Evolutionary conservation across 192 early-diverging fungal genomes (phyloP), one percentile per base, ranked within the genome.

Genomic region (Dissophora ornata): DNA sequence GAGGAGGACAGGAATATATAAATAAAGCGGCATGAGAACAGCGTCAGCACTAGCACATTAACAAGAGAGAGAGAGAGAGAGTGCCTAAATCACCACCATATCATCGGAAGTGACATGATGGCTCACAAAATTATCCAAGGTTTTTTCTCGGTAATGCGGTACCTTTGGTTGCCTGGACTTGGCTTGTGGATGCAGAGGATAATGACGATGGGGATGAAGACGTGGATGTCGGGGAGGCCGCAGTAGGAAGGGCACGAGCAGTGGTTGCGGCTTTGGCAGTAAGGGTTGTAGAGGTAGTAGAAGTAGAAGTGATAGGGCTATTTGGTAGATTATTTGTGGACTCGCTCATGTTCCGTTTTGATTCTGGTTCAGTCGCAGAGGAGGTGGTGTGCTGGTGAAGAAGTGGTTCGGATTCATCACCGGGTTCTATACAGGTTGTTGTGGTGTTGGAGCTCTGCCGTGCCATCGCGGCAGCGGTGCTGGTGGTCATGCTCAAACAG

Each of bases 401-500:
- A 29, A 48, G 64, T 3, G 22, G 67, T 24, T 60, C 41, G 32
- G 67, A 24, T 12, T 69, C 67, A 30, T 59, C 49, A 9, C 50
- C 38, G 19, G 67, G 40, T 11, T 51, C 67, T 50, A 69, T 53
- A 28, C 67, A 69, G 26, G 57, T 26, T 11, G 67, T 53, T 6
- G 67, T 60, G 6, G 67, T 60, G 36, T 52, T 52, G 22, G 57
- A 34, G 9, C 57, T 53, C 41, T 60, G 67, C 38, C n/a, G 57
- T 25, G 57, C 57, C 67, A 59, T 69, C 26, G 67, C 67, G 9
- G 67, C 67, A 28, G 57, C 48, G 4, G 67, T 69, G 22, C 57
- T 53, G 24, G 67, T 60, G 41, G 57, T 53, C 49, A 53, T 69
- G 24, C 4, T 41, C 7, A n/a, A 13, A 4, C 32, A 62, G 19